Conservation (phyloP, 78 protist genomes). For the Dictyostelium citrinum region DNA sequence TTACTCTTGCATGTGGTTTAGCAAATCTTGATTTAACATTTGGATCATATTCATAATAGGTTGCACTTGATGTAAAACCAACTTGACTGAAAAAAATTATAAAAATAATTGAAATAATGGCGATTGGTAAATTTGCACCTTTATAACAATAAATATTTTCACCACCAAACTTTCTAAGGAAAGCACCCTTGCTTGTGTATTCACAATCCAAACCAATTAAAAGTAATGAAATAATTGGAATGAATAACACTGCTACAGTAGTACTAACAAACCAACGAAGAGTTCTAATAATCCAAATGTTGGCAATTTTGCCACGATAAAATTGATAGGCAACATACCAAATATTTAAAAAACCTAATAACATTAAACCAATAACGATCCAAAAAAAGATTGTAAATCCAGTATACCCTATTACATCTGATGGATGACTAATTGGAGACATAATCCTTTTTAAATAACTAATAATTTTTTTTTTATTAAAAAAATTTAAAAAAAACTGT, state of each 20-base stretch:
- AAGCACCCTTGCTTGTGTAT: not conserved
- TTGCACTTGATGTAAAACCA: not conserved
- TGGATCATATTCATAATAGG: constrained; percentile 71
- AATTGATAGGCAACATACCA: constrained; percentile 54
- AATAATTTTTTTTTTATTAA: not conserved
- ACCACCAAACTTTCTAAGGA: not conserved
- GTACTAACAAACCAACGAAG: constrained; percentile 59
- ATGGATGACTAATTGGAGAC: constrained; percentile 64
- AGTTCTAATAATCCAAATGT: constrained; percentile 40
- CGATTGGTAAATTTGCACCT: constrained; percentile 3
- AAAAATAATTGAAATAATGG: constrained; percentile 6
- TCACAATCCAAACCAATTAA: constrained; percentile 33
- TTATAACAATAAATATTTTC: constrained; percentile 35
- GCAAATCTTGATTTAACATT: constrained; percentile 16
- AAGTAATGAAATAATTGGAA: constrained; percentile 41
- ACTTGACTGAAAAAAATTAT: constrained; percentile 27
- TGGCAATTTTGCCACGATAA: constrained; percentile 63
- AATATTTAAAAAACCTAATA: constrained; percentile 39
- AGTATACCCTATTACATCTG: constrained; percentile 26
- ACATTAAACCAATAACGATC: constrained; percentile 16
- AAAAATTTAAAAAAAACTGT: no score
- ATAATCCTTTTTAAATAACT: constrained; percentile 21
- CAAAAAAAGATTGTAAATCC: constrained; percentile 25
- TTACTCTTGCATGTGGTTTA: constrained; percentile 75
- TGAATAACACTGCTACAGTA: constrained; percentile 35